phyloP scores from a whole-genome alignment of 1,284 basidiomycete genomes.

The Puccinia horiana region DNA sequence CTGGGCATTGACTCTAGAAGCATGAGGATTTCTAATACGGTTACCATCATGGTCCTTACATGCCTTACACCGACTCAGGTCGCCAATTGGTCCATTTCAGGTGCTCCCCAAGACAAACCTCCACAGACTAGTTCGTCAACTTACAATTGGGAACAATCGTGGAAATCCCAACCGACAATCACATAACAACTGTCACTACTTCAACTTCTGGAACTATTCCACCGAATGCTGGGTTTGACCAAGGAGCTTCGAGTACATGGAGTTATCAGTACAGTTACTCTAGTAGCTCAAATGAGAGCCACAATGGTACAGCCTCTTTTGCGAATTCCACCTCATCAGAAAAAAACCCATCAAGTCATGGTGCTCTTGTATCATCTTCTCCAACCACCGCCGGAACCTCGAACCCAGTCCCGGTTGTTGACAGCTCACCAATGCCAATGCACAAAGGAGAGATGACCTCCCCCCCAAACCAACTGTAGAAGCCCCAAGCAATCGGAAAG shows the following conservation, averaged over 20 bases:
- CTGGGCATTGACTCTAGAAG: neutral
- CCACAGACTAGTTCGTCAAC: neutral
- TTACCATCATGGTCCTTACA: neutral
- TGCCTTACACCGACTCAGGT: neutral
- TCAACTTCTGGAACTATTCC: constrained; percentile 30
- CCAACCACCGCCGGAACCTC: neutral
- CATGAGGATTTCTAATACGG: constrained; percentile 10
- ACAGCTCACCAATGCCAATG: neutral
- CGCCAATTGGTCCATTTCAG: constrained; percentile 4
- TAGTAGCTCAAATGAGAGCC: neutral
- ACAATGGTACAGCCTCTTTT: neutral
- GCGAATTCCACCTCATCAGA: neutral
- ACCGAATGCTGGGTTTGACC: neutral
- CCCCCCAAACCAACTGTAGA: constrained; percentile 5
- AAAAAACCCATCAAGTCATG: neutral
- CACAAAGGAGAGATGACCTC: neutral
- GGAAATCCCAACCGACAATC: constrained; percentile 29
- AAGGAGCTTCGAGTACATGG: constrained; percentile 23
- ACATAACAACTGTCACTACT: constrained; percentile 23
- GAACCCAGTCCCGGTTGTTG: neutral
- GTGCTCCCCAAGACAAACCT: neutral
- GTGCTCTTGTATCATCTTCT: neutral
- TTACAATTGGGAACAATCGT: constrained; percentile 33
- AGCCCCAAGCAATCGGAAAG: neutral
- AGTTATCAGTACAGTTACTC: constrained; percentile 35